Evolutionary conservation across 2,329 filamentous ascomycete genomes (phyloP), one percentile per base, ranked within the genome.

Genomic region (Talaromyces verruculosus): DNA sequence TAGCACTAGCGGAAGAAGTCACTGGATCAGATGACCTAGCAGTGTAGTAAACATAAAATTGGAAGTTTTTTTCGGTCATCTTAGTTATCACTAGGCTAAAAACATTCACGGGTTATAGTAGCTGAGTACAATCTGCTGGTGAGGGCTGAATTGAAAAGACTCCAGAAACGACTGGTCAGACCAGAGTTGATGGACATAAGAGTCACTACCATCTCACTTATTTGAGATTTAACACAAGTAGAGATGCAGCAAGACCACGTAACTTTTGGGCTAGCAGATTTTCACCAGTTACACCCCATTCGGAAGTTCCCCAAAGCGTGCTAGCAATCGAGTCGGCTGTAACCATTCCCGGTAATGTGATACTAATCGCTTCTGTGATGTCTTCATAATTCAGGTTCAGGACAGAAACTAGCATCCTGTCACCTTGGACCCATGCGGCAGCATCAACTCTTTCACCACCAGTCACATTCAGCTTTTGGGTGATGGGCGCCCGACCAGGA

Each of bases 361-460:
- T 65, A 60, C 8, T 64, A 43, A 65, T 65, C 66, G 5, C 58
- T 43, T 17, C 65, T 63, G 47, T 30, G 1, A 63, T 35, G 8
- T 28, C 25, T 11, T 28, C 61, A 30, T 79, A 78, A 41, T 75
- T 71, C n/a, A 75, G 65, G 69, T 78, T 77, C 17, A 80, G 74
- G 35, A 82, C 67, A 37, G 76, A 76, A 49, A 83, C 68, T 60
- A 83, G 70, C 68, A 80, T 74, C 67, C 72, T 71, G 0, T 69
- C 65, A 4, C 71, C 76, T 4, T 73, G 63, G 8, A 74, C 72
- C 82, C 82, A 84, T 1, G 74, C 75, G 53, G 77, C 75, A 25
- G 74, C 80, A 76, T 84, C 81, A 3, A 81, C 66, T 25, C 72
- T 66, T 6, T 59, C 57, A 17, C 70, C 69, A 1, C 71, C 72